Conservation (phyloP, 2,329 filamentous ascomycete species). For the Geoglossum cookeanum region DNA sequence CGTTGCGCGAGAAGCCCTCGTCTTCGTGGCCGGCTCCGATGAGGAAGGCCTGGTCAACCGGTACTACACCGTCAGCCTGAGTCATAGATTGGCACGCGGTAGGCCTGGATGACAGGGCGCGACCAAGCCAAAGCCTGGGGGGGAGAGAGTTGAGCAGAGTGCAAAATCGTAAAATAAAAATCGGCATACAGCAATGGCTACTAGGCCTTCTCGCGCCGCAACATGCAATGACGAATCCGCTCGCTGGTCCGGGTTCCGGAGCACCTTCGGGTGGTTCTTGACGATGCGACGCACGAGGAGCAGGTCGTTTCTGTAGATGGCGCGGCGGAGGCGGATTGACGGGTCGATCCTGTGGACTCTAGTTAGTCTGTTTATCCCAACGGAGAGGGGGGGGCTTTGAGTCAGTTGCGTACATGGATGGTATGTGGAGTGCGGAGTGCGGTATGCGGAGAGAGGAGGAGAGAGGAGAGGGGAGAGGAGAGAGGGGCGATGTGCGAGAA, state of each 20-base stretch:
- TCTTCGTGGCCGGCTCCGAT: slow-evolving; percentile 57
- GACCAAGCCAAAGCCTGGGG: too few relatives aligned
- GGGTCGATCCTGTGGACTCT: slow-evolving; percentile 46
- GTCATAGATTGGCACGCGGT: too few relatives aligned
- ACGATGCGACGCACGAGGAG: slow-evolving; percentile 61
- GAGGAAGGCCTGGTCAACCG: slow-evolving; percentile 35
- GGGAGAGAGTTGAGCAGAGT: too few relatives aligned
- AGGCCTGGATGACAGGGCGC: too few relatives aligned
- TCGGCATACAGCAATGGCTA: slow-evolving; percentile 37
- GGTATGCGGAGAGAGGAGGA: too few relatives aligned
- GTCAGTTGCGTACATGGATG: too few relatives aligned
- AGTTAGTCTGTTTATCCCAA: too few relatives aligned
- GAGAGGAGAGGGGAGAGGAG: too few relatives aligned
- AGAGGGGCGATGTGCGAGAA: too few relatives aligned
- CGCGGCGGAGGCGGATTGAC: slow-evolving; percentile 57
- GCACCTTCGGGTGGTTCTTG: slow-evolving; percentile 45
- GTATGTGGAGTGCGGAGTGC: too few relatives aligned
- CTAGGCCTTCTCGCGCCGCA: slow-evolving; percentile 52
- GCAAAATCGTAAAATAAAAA: background rate
- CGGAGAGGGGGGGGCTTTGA: too few relatives aligned
- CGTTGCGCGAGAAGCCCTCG: slow-evolving; percentile 57
- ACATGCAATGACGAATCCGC: slow-evolving; percentile 75
- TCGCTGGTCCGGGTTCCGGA: slow-evolving; percentile 66
- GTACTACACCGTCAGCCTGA: too few relatives aligned
- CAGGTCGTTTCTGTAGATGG: slow-evolving; percentile 57